Evolutionary conservation across 2,329 filamentous ascomycete species (phyloP), one percentile per base, ranked within the genome.

Genomic region (Penicillium hordei): DNA sequence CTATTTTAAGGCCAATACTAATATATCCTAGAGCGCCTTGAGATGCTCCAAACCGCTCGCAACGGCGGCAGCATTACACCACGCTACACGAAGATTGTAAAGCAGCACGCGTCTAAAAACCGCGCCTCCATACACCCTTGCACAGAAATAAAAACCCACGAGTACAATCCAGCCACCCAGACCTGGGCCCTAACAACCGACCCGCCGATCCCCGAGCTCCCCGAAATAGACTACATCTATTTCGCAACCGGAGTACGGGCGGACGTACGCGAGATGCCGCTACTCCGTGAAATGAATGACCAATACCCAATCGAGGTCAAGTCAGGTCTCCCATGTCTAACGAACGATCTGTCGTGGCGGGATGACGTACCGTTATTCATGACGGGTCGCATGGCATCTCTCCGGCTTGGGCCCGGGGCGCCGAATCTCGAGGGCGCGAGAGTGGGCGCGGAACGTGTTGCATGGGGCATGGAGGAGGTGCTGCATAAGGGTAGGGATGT

Each of bases 41-140:
- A 86, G 36, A 88, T 90, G 73, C 81, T 90, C 60, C 80, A 81
- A 61, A 74, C 79, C 44, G 90, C 90, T 0, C 82, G 89, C 7
- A 86, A 87, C 17, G 90, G 90, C 2, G 90, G 90, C n/a, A 91
- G 88, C 71, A 84, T 93, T 62, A 91, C 86, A 4, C 86, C 88
- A 0, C 77, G 80, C 0, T 91, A 86, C 71, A 78, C 85, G 61
- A 89, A 87, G 69, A 80, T 86, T n/a, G 74, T 91, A 7, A 85
- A 87, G 69, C 76, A 81, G 6, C 85, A 90, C 65, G 71, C 83
- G 1, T 73, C 81, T 0, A 69, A 75, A 0, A 80, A 82, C 1
- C 79, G 78, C 12, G 74, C 89, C 3, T 77, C 78, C 8, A 73
- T 91, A 8, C 79, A 83, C 55, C 83, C 83, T 0, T 73, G 83